Evolutionary conservation across 148 eudicot genomes (phyloP).

Genomic region (Diospyros kaki): DNA sequence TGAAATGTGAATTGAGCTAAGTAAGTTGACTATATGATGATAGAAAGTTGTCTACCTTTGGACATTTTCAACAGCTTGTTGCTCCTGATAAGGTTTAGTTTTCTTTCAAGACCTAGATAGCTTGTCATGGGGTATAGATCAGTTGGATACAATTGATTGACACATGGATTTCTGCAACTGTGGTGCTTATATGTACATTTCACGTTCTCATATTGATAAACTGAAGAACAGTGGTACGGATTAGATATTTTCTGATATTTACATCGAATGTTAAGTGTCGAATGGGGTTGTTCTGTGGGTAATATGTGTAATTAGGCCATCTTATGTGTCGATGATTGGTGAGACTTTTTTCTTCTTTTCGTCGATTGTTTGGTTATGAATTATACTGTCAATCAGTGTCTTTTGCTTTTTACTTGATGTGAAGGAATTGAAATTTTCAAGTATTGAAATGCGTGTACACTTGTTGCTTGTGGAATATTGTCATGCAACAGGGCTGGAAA

Average conservation of each 20-base stretch:
- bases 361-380: no score
- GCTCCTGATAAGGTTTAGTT: constrained; percentile 18
- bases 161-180: neutral
- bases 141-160: neutral
- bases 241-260: neutral
- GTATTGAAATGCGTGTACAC: no score
- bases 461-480: no score
- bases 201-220: neutral
- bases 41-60: constrained; percentile 7
- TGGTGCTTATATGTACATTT: neutral
- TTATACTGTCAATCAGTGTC: no score
- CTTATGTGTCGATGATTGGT: neutral
- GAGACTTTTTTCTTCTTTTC: neutral
- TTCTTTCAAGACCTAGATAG: neutral
- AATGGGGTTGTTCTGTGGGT: neutral
- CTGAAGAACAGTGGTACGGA: neutral
- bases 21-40: neutral
- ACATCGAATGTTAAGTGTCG: neutral
- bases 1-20: constrained; percentile 22
- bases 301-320: neutral
- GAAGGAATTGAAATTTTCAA: no score
- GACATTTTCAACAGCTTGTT: constrained; percentile 68
- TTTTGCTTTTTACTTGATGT: no score
- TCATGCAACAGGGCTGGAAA: no score
- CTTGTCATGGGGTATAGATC: neutral